Evolutionary conservation across 2,329 filamentous ascomycete genomes (phyloP).

Genomic region (Fusarium sp.): DNA sequence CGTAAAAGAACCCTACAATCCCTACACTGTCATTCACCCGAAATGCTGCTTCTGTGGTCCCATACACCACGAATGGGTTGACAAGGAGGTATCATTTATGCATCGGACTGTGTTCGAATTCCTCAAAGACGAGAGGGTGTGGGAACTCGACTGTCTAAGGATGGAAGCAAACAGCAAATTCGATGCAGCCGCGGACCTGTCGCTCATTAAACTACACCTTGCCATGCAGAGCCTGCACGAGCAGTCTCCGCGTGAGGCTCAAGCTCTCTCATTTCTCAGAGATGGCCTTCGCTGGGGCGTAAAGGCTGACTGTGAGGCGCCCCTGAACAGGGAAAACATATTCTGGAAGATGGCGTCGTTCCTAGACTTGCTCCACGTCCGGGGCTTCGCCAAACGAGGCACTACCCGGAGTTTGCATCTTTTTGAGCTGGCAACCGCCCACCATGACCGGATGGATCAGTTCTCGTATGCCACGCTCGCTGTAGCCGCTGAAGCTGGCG

Average conservation of each 20-base stretch:
- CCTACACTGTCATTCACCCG: rapidly evolving
- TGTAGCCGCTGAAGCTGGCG: neutral
- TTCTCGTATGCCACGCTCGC: neutral
- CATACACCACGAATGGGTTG: neutral
- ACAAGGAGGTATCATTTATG: neutral
- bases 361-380: neutral
- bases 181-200: neutral
- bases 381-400: neutral
- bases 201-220: neutral
- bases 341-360: neutral
- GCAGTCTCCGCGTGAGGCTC: neutral
- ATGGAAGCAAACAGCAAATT: neutral
- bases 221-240: neutral
- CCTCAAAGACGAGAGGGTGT: neutral
- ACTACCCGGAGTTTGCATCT: neutral
- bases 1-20: no score
- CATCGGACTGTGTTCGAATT: neutral
- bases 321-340: neutral
- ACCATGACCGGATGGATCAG: neutral
- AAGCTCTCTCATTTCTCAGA: neutral
- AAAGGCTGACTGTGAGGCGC: neutral
- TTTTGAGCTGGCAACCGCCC: neutral
- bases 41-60: neutral
- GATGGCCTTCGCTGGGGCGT: neutral
- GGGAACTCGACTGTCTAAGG: neutral